Percentiles rank a stretch among this genome's conserved stretches.
Conservation (phyloP, 2,329 filamentous ascomycete species). For the Fusarium foetens region DNA sequence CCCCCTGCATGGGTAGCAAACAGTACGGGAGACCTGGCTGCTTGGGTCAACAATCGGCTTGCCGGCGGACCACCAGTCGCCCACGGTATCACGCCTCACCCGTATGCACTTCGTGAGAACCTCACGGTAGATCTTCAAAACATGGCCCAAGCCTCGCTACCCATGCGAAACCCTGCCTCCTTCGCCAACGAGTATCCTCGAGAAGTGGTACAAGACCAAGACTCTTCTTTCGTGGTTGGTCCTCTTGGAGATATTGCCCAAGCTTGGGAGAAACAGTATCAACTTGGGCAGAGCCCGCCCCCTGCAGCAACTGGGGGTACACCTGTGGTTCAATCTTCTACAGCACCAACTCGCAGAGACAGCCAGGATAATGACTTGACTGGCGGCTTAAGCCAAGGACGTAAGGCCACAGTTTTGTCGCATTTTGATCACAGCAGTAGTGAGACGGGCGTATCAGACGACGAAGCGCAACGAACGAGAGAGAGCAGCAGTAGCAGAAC, state of each 20-base stretch:
- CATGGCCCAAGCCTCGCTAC: not conserved
- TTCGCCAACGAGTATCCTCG: slow-evolving; percentile 18
- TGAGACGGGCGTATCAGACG: slow-evolving; percentile 7
- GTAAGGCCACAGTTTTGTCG: not conserved
- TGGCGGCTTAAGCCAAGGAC: not conserved
- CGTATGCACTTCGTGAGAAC: slow-evolving; percentile 34
- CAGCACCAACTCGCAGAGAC: not conserved
- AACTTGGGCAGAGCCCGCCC: not conserved
- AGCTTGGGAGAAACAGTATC: slow-evolving; percentile 16
- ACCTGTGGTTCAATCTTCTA: not conserved
- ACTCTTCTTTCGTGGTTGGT: not conserved
- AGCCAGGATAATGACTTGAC: not conserved
- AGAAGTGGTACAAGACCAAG: not conserved
- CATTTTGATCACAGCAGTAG: slow-evolving; percentile 1
- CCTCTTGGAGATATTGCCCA: slow-evolving; percentile 19
- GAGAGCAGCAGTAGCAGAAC: slow-evolving; percentile 18
- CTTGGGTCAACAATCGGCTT: slow-evolving; percentile 10
- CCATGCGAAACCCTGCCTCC: not conserved
- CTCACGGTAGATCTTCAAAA: slow-evolving; percentile 32
- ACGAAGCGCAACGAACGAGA: not conserved
- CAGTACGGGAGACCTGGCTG: slow-evolving; percentile 5
- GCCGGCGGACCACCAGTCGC: not conserved
- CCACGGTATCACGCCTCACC: slow-evolving; percentile 33
- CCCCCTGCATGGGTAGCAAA: slow-evolving; percentile 20
- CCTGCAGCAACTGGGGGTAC: not conserved